These are phyloP conservation scores for Ophiostoma sp. DNA, from an alignment of 2,329 filamentous ascomycete genomes.

Conservation along the genomic window DNA sequence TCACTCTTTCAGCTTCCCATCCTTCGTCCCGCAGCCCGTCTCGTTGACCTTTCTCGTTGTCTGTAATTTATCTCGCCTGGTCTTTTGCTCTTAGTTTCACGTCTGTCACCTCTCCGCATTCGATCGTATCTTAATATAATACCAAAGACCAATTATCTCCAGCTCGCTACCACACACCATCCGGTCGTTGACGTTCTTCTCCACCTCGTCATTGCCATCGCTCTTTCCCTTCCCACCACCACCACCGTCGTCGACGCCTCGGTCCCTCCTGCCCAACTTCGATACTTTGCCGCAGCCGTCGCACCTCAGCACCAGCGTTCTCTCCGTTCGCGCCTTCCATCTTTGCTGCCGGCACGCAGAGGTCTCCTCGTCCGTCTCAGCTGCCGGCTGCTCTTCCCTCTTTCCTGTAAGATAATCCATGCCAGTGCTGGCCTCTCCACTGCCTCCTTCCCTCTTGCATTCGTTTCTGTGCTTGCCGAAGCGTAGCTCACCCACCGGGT, in stretches of 20 bases:
- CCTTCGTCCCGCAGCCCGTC: neutral
- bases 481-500: too few relatives aligned
- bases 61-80: neutral
- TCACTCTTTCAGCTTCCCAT: neutral
- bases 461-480: neutral
- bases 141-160: neutral
- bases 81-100: neutral
- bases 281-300: neutral
- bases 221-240: neutral
- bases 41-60: neutral
- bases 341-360: slow-evolving; percentile 1
- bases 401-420: neutral
- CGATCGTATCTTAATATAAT: neutral
- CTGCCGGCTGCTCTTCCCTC: neutral
- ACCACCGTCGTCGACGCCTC: neutral
- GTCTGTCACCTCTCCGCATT: neutral
- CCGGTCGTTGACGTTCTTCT: slow-evolving; percentile 2
- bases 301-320: neutral
- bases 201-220: slow-evolving; percentile 8
- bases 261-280: neutral
- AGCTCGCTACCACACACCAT: slow-evolving; percentile 1
- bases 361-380: neutral
- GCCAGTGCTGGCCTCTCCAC: neutral
- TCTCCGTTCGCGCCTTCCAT: neutral
- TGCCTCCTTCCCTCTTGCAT: neutral